phyloP scores from a whole-genome alignment of 148 eudicot species.

The Hydrangea macrophylla region DNA sequence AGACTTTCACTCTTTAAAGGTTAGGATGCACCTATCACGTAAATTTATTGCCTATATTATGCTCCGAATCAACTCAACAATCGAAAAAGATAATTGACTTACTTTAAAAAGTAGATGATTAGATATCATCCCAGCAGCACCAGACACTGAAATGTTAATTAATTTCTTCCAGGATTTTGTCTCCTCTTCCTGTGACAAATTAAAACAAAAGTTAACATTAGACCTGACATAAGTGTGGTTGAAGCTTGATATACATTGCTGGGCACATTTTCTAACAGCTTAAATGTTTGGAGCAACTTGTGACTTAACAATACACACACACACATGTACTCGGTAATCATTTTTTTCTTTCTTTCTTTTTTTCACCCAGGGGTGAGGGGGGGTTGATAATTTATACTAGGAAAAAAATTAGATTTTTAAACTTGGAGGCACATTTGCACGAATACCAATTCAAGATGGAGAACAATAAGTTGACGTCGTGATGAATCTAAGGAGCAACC shows the following conservation, averaged over 20 bases:
- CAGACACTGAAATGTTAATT: slow-evolving; percentile 83
- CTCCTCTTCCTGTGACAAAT: slow-evolving; percentile 66
- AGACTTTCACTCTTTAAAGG: no score
- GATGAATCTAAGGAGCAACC: no score
- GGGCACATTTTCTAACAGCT: not conserved
- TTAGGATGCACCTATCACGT: no score
- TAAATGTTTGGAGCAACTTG: not conserved
- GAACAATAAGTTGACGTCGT: no score
- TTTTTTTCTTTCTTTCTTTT: not conserved
- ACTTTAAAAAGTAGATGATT: slow-evolving; percentile 96
- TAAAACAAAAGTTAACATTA: not conserved
- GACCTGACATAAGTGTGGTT: no score
- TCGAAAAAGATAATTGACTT: slow-evolving; percentile 11
- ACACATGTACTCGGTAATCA: not conserved
- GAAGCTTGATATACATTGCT: not conserved
- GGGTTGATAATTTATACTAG: no score
- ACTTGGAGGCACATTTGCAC: not conserved
- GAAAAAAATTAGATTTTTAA: not conserved
- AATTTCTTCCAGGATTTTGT: slow-evolving; percentile 81
- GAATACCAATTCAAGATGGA: not conserved
- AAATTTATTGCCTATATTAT: no score
- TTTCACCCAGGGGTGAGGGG: not conserved
- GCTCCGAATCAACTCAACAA: not conserved
- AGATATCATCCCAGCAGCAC: slow-evolving; percentile 98
- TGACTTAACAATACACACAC: not conserved